Evolutionary conservation across 2,329 filamentous ascomycete genomes (phyloP).

Genomic region (Venturia aucupariae): DNA sequence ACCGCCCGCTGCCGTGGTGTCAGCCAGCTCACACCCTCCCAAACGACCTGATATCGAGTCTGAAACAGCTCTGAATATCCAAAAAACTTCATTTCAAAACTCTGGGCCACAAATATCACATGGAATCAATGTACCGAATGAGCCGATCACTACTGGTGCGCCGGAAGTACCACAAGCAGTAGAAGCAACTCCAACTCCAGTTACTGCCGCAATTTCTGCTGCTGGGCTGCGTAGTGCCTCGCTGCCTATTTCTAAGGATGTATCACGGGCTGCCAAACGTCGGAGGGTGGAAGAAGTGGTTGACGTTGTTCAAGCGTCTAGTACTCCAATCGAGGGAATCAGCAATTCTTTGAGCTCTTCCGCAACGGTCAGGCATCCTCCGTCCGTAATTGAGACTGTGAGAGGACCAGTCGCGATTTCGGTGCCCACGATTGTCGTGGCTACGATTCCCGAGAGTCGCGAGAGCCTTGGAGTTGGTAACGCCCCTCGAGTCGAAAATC

Average conservation of each 20-base stretch:
- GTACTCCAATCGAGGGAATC: not conserved
- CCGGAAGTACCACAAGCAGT: not conserved
- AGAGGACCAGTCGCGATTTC: not conserved
- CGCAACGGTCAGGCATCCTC: not conserved
- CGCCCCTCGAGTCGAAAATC: not conserved
- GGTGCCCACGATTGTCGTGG: not conserved
- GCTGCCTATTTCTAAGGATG: not conserved
- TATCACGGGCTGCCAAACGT: not conserved
- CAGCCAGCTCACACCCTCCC: not conserved
- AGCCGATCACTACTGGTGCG: not conserved
- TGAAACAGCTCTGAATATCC: not conserved
- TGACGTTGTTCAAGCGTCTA: not conserved
- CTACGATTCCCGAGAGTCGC: not conserved
- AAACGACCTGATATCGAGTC: not conserved
- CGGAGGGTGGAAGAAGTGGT: constrained; percentile 6
- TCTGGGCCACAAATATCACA: not conserved
- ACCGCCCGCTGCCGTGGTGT: not conserved
- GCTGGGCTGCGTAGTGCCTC: not conserved
- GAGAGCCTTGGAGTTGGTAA: not conserved
- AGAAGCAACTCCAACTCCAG: not conserved
- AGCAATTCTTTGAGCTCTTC: not conserved
- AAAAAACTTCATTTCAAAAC: not conserved
- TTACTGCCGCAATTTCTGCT: not conserved
- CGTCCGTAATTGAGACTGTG: not conserved
- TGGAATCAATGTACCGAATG: not conserved